phyloP scores from a whole-genome alignment of 2,329 filamentous ascomycete species.

The Pseudogymnoascus sp. region DNA sequence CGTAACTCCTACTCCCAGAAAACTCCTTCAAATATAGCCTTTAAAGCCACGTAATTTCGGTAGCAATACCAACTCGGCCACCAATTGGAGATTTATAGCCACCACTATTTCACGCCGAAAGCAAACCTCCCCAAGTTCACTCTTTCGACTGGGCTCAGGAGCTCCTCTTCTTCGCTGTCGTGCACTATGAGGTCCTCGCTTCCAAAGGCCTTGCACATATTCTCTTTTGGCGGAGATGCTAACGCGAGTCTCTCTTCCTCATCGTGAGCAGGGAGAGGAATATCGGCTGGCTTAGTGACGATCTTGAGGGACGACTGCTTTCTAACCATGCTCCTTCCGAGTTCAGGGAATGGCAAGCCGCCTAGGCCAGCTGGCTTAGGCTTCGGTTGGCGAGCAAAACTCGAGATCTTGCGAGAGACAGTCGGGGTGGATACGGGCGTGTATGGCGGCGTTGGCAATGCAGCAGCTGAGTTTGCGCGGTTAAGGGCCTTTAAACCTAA shows the following conservation, averaged over 20 bases:
- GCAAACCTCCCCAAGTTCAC: background rate
- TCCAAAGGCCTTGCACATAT: conserved; percentile 22
- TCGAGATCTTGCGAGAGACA: background rate
- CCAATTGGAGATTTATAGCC: background rate
- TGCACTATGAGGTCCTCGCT: conserved; percentile 45
- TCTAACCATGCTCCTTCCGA: conserved; percentile 3
- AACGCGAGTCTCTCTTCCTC: conserved; percentile 18
- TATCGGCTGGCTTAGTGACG: conserved; percentile 30
- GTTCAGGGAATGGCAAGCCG: conserved; percentile 22
- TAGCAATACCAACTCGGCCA: background rate
- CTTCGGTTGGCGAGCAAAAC: background rate
- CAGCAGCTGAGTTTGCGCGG: conserved; percentile 11
- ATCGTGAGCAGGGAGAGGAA: conserved; percentile 25
- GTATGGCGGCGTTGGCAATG: conserved; percentile 21
- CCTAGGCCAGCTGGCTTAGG: conserved; percentile 13
- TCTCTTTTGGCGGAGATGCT: conserved; percentile 15
- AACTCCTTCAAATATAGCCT: background rate
- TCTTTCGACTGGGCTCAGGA: conserved; percentile 15
- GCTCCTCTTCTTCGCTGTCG: conserved; percentile 36
- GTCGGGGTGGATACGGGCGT: conserved; percentile 14
- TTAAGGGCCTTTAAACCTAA: conserved; percentile 22
- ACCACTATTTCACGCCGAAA: background rate
- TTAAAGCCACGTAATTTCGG: background rate
- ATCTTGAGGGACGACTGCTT: conserved; percentile 10
- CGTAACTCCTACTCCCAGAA: background rate